Evolutionary conservation across 169 alveolate genomes (phyloP).

Genomic region (Plasmodium ovale): DNA sequence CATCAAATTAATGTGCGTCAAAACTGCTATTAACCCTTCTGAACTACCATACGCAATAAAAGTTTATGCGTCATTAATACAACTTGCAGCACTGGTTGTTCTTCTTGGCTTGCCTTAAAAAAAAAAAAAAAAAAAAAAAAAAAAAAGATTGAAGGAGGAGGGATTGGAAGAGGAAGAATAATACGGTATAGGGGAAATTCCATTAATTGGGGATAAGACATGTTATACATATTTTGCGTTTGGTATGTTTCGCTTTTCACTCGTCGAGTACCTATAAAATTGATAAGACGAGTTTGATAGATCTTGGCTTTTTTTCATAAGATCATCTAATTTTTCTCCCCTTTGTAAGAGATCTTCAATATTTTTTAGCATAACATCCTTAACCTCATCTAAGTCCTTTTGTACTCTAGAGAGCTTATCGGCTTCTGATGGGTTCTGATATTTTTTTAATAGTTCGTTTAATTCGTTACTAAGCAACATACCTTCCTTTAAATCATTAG

Average conservation of each 20-base stretch:
- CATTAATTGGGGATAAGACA: too few relatives aligned
- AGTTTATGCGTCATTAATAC: conserved; percentile 77
- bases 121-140: conserved; percentile 81
- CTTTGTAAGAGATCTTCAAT: conserved; percentile 91
- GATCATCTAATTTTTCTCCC: conserved; percentile 94
- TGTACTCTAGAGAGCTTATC: conserved; percentile 93
- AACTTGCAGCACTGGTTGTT: conserved; percentile 93
- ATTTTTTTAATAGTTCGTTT: conserved; percentile 87
- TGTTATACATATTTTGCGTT: neutral
- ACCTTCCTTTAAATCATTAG: conserved; percentile 82
- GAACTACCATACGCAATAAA: too few relatives aligned
- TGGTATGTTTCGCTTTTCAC: too few relatives aligned
- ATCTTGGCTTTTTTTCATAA: conserved; percentile 94
- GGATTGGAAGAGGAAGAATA: neutral
- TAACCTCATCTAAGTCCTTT: conserved; percentile 93
- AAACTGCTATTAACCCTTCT: too few relatives aligned
- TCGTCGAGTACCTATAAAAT: conserved; percentile 52
- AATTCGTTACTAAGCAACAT: conserved; percentile 84
- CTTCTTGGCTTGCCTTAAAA: conserved; percentile 91
- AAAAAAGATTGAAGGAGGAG: neutral
- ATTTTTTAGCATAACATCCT: conserved; percentile 85
- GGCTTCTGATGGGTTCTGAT: conserved; percentile 95
- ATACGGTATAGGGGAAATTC: neutral
- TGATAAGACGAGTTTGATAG: conserved; percentile 86
- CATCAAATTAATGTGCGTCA: too few relatives aligned